phyloP scores from a whole-genome alignment of 2,329 filamentous ascomycete genomes.

The Byssoonygena ceratinophila region DNA sequence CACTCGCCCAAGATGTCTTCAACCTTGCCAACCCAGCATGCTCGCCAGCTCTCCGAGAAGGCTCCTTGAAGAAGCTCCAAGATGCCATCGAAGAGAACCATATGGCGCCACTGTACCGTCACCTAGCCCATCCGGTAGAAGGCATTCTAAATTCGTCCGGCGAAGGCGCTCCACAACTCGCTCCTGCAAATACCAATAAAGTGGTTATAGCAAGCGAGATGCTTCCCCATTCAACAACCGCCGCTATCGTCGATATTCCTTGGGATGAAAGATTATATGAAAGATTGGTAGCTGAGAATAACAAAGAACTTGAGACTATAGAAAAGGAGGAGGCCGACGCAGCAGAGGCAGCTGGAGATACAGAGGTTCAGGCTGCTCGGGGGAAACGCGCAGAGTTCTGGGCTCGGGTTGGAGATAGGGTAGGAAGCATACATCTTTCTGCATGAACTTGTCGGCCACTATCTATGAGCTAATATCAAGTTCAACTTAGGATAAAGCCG shows the following conservation, averaged over 20 bases:
- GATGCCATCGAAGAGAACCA: constrained; percentile 54
- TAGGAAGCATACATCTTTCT: constrained; percentile 31
- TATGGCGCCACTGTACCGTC: constrained; percentile 57
- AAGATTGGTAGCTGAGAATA: constrained; percentile 63
- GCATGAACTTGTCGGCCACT: constrained; percentile 8
- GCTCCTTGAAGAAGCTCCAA: constrained; percentile 51
- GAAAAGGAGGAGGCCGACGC: constrained; percentile 90
- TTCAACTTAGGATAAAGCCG: constrained; percentile 70
- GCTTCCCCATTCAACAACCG: constrained; percentile 59
- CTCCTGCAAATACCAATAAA: constrained; percentile 35
- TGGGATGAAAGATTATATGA: constrained; percentile 90
- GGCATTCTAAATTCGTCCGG: constrained; percentile 69
- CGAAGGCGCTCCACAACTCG: constrained; percentile 48
- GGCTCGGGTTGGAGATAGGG: constrained; percentile 93
- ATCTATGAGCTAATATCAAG: constrained; percentile 11
- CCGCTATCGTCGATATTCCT: constrained; percentile 57
- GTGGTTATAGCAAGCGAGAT: constrained; percentile 56
- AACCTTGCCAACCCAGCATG: constrained; percentile 53
- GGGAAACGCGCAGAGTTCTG: constrained; percentile 95
- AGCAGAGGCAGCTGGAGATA: constrained; percentile 89
- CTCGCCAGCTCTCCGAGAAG: constrained; percentile 43
- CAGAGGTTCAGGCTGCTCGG: constrained; percentile 81
- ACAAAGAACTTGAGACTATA: constrained; percentile 62
- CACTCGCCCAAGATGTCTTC: constrained; percentile 57
- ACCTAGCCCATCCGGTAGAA: constrained; percentile 55